These are phyloP conservation scores for Diplotaxis tenuifolia DNA, from an alignment of 345 rosid genomes.

Conservation along the genomic window DNA sequence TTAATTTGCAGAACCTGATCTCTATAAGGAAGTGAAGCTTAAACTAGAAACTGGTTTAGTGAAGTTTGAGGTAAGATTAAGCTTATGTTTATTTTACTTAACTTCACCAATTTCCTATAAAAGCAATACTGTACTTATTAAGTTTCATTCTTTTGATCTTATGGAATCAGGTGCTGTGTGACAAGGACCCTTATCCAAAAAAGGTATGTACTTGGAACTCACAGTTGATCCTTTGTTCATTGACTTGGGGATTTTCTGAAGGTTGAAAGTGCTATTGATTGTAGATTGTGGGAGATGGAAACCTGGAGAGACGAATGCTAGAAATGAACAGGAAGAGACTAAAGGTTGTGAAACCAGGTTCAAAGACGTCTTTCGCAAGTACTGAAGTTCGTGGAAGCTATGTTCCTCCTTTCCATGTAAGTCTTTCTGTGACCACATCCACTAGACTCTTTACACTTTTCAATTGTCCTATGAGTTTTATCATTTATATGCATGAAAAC, in stretches of 20 bases:
- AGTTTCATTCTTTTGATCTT: slow-evolving; percentile 12
- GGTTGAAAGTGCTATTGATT: slow-evolving; percentile 19
- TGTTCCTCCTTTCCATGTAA: slow-evolving; percentile 93
- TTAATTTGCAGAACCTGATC: slow-evolving; percentile 82
- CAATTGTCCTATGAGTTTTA: neutral
- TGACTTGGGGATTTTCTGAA: neutral
- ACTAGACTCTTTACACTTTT: neutral
- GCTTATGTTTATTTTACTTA: neutral
- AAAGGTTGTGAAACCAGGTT: slow-evolving; percentile 93
- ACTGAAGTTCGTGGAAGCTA: slow-evolving; percentile 94
- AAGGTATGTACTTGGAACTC: slow-evolving; percentile 49
- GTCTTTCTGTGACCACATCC: slow-evolving; percentile 24
- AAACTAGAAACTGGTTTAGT: slow-evolving; percentile 87
- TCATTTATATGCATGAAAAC: slow-evolving; percentile 23
- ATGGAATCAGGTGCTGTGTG: slow-evolving; percentile 66
- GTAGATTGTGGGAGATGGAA: slow-evolving; percentile 73
- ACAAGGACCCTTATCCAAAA: slow-evolving; percentile 75
- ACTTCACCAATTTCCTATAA: neutral
- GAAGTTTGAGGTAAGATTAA: slow-evolving; percentile 75
- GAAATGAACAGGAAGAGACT: slow-evolving; percentile 84
- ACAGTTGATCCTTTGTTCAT: slow-evolving; percentile 16
- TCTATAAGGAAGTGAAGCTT: slow-evolving; percentile 83
- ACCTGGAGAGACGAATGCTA: slow-evolving; percentile 83
- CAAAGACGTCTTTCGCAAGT: slow-evolving; percentile 81
- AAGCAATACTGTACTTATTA: neutral